Conservation (phyloP, 352 stramenopile species). For the Pythium oligandrum region DNA sequence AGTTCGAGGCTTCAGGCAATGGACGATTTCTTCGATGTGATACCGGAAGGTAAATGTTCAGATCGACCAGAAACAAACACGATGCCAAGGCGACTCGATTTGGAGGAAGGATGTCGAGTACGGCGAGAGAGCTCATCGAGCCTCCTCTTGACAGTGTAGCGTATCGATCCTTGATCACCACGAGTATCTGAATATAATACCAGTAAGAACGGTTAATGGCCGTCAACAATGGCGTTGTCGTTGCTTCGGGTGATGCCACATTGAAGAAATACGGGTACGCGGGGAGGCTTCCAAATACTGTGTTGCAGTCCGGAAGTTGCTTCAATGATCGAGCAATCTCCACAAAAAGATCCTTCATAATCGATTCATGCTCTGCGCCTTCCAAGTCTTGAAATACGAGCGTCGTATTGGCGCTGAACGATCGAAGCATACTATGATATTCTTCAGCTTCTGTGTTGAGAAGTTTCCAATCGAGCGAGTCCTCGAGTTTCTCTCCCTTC, state of each 20-base stretch:
- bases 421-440: too few relatives aligned
- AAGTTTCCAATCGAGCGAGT: too few relatives aligned
- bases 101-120: slow-evolving; percentile 16
- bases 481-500: too few relatives aligned
- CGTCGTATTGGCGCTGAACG: too few relatives aligned
- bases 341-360: slow-evolving; percentile 2
- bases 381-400: too few relatives aligned
- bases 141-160: too few relatives aligned
- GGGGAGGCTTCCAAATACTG: slow-evolving; percentile 42
- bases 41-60: slow-evolving; percentile 62
- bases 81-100: slow-evolving; percentile 45
- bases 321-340: slow-evolving; percentile 33
- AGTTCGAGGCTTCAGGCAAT: too few relatives aligned
- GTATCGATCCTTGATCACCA: slow-evolving; percentile 19
- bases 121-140: too few relatives aligned
- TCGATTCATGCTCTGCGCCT: too few relatives aligned
- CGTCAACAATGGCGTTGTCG: slow-evolving; percentile 52
- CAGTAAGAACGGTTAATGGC: slow-evolving; percentile 53
- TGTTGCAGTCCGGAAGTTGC: slow-evolving; percentile 57
- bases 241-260: slow-evolving; percentile 34
- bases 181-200: slow-evolving; percentile 45
- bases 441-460: too few relatives aligned
- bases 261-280: slow-evolving; percentile 74
- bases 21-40: slow-evolving; percentile 27
- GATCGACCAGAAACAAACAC: slow-evolving; percentile 70